These are phyloP conservation scores for Malus orientalis DNA, from an alignment of 306 rosid species.

Conservation along the genomic window DNA sequence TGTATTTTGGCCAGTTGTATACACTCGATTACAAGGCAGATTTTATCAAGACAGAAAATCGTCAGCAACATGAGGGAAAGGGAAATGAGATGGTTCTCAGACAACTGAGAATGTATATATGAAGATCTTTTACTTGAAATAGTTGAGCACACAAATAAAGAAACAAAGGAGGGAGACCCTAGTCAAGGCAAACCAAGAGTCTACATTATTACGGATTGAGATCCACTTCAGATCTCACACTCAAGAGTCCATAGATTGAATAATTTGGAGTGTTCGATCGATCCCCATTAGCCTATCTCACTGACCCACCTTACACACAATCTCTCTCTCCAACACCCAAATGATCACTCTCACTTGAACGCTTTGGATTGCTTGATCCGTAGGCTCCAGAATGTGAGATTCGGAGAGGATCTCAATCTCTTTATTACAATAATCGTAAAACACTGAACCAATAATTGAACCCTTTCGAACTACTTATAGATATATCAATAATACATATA, in stretches of 20 bases:
- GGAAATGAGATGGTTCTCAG: background rate
- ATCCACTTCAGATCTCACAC: too few relatives aligned
- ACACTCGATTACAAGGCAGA: background rate
- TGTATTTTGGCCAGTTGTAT: too few relatives aligned
- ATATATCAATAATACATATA: conserved; percentile 38
- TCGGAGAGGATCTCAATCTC: too few relatives aligned
- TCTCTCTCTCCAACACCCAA: too few relatives aligned
- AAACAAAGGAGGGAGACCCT: conserved; percentile 11
- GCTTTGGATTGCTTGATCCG: too few relatives aligned
- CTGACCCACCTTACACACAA: too few relatives aligned
- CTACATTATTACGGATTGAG: conserved; percentile 1
- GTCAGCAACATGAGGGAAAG: background rate
- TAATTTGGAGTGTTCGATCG: fast-evolving
- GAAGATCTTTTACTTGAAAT: background rate
- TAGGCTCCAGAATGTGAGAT: too few relatives aligned
- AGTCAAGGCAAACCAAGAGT: conserved; percentile 51
- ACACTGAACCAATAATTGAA: conserved; percentile 58
- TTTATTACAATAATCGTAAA: conserved; percentile 49
- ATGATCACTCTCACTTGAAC: too few relatives aligned
- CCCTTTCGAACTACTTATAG: conserved; percentile 23
- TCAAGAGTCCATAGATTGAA: too few relatives aligned
- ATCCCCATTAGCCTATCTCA: too few relatives aligned
- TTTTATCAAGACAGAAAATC: background rate
- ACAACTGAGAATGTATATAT: background rate
- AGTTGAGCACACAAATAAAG: conserved; percentile 7